phyloP scores from a whole-genome alignment of 73 alveolate genomes.

The Blepharisma stoltei region DNA sequence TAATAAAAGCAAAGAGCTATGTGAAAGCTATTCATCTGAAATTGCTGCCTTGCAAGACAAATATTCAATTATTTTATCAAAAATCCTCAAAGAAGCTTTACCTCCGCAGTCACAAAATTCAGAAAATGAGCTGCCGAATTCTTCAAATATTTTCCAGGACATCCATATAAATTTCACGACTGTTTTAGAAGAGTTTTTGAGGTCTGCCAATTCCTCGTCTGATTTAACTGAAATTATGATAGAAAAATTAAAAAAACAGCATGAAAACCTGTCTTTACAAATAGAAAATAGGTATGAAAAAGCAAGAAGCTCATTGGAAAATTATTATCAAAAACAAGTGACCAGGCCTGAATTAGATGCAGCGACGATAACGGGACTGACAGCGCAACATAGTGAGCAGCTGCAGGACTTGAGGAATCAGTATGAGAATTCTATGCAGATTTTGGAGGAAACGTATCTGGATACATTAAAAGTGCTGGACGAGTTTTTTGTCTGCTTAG shows the following conservation, averaged over 20 bases:
- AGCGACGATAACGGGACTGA: not conserved
- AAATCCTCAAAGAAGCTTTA: constrained; percentile 4
- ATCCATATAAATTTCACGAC: not conserved
- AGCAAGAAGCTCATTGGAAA: constrained; percentile 19
- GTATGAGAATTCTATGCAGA: constrained; percentile 12
- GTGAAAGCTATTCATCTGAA: not conserved
- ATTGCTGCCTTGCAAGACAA: constrained; percentile 19
- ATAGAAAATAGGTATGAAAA: constrained; percentile 19
- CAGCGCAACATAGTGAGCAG: constrained; percentile 26
- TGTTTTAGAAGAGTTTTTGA: not conserved
- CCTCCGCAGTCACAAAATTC: not conserved
- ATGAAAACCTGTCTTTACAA: not conserved
- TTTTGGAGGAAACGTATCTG: not conserved
- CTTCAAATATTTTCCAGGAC: not conserved
- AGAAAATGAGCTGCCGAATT: not conserved
- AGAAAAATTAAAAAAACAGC: not conserved
- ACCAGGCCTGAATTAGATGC: constrained; percentile 9
- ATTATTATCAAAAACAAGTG: constrained; percentile 23
- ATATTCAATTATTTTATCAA: not conserved
- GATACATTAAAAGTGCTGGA: constrained; percentile 19
- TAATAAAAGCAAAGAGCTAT: not conserved
- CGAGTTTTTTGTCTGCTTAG: no score
- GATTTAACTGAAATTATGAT: constrained; percentile 9
- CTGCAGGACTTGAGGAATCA: constrained; percentile 28
- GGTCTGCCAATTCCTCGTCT: not conserved